Conservation (phyloP, 2,329 filamentous ascomycete genomes). For the Clonostachys solani region DNA sequence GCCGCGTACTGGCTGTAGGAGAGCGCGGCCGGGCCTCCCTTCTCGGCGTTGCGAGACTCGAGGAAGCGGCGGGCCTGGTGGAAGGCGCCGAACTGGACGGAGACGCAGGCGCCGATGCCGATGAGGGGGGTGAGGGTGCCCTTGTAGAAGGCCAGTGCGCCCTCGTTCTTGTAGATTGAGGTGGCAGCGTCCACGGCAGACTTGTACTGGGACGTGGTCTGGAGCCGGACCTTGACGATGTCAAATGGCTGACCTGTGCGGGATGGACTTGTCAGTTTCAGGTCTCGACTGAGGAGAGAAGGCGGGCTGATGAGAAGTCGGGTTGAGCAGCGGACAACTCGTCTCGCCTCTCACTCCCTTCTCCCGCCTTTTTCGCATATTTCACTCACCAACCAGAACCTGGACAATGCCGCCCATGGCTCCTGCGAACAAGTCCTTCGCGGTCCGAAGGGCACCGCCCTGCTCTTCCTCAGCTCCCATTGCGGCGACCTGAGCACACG, state of each 20-base stretch:
- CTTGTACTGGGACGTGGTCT: constrained; percentile 80
- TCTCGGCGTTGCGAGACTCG: constrained; percentile 65
- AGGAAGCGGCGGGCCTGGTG: constrained; percentile 85
- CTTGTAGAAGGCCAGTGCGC: constrained; percentile 93
- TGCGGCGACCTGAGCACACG: background rate
- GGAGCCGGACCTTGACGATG: constrained; percentile 95
- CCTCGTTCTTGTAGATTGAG: constrained; percentile 84
- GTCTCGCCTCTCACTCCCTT: background rate
- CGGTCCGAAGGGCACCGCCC: constrained; percentile 49
- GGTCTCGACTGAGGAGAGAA: background rate
- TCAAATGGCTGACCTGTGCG: constrained; percentile 68
- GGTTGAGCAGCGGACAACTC: background rate
- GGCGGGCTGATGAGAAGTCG: background rate
- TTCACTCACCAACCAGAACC: constrained; percentile 76
- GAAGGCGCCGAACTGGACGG: constrained; percentile 98
- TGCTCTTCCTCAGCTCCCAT: background rate
- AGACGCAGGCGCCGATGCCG: constrained; percentile 94
- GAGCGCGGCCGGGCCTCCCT: constrained; percentile 44
- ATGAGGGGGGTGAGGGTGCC: constrained; percentile 92
- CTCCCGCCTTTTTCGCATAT: background rate
- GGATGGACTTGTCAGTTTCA: background rate
- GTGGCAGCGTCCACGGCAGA: constrained; percentile 76
- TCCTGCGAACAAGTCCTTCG: constrained; percentile 89
- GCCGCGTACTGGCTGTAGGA: constrained; percentile 85
- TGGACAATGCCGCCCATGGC: constrained; percentile 91